Conservation (phyloP, 1,284 basidiomycete genomes). For the Bothia castanella region DNA sequence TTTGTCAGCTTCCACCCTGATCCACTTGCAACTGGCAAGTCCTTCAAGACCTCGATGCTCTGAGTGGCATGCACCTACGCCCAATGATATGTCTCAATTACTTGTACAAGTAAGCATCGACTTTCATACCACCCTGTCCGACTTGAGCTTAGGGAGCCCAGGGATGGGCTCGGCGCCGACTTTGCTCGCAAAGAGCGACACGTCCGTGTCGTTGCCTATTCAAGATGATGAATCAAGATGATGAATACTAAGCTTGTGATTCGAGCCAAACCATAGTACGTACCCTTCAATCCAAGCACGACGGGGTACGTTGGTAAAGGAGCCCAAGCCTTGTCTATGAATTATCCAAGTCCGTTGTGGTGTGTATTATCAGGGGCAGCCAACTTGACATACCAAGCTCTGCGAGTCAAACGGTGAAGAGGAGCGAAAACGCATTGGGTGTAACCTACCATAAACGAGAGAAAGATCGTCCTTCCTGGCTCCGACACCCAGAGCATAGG, state of each 20-base stretch:
- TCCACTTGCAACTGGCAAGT: constrained; percentile 62
- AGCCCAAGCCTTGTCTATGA: constrained; percentile 46
- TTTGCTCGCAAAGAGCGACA: constrained; percentile 60
- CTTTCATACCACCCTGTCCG: constrained; percentile 56
- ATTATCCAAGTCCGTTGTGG: not conserved
- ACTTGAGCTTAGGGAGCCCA: constrained; percentile 63
- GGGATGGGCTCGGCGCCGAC: constrained; percentile 45
- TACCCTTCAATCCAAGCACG: constrained; percentile 54
- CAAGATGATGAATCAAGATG: not conserved
- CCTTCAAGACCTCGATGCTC: constrained; percentile 68
- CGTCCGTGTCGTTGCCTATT: constrained; percentile 51
- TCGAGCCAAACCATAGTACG: not conserved
- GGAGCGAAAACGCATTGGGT: not conserved
- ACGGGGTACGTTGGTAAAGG: constrained; percentile 57
- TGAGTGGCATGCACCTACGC: constrained; percentile 68
- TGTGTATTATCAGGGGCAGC: not conserved
- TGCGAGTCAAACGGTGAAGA: constrained; percentile 6
- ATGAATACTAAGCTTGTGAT: not conserved
- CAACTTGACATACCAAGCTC: constrained; percentile 29
- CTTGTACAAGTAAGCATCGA: not conserved
- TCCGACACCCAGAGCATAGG: constrained; percentile 30
- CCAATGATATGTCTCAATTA: not conserved
- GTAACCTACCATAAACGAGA: constrained; percentile 29
- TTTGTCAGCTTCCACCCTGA: constrained; percentile 62
- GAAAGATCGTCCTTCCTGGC: constrained; percentile 32